Conservation (phyloP, 192 early-diverging fungal genomes). For the Radiomyces spectabilis region DNA sequence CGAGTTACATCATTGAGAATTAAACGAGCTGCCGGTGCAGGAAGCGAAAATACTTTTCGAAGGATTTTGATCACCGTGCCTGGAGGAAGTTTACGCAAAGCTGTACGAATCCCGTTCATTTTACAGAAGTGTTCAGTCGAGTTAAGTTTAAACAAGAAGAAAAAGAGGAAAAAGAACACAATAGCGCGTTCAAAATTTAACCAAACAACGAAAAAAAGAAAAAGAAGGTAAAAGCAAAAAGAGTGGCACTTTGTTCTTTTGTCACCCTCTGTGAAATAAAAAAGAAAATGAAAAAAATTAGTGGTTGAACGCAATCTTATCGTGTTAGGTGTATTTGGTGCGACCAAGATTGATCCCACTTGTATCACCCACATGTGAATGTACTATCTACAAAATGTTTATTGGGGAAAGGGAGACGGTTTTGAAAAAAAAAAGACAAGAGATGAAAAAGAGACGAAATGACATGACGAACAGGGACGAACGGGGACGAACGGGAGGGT, state of each 20-base stretch:
- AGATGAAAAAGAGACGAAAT: too few relatives aligned
- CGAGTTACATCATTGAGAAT: slow-evolving; percentile 27
- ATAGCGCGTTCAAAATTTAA: background rate
- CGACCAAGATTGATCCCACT: too few relatives aligned
- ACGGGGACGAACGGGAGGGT: too few relatives aligned
- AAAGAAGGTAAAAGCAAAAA: background rate
- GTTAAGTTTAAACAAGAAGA: background rate
- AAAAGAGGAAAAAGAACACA: background rate
- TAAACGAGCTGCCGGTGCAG: slow-evolving; percentile 25
- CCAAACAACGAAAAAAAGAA: background rate
- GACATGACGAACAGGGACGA: too few relatives aligned
- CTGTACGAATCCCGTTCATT: slow-evolving; percentile 20
- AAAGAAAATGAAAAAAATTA: background rate
- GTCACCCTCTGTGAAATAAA: background rate
- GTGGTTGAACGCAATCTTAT: background rate
- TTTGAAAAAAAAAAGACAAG: too few relatives aligned
- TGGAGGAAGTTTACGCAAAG: slow-evolving; percentile 26
- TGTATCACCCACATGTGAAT: too few relatives aligned
- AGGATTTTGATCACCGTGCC: slow-evolving; percentile 25
- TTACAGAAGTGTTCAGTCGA: too few relatives aligned
- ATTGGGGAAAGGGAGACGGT: too few relatives aligned
- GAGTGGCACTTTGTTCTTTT: background rate
- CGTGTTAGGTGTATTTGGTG: too few relatives aligned
- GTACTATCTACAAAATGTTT: too few relatives aligned
- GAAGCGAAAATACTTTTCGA: slow-evolving; percentile 25